A percentile compares a stretch with the other conserved stretches of the same genome.
These are phyloP conservation scores for Lasiodiplodia theobromae DNA, from an alignment of 2,329 filamentous ascomycete species.

Conservation along the genomic window DNA sequence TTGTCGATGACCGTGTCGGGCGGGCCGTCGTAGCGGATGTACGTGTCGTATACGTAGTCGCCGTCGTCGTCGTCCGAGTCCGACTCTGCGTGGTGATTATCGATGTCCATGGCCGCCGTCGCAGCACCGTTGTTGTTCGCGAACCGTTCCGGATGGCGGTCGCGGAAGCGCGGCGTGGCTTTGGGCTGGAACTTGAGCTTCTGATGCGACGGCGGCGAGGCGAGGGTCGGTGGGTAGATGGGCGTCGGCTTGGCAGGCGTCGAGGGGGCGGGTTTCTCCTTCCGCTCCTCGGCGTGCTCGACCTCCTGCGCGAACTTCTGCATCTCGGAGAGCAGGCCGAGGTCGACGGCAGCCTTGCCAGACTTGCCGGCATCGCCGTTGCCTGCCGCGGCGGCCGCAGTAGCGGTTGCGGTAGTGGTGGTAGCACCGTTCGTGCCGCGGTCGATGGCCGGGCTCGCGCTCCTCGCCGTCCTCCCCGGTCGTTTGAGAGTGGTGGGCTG, in stretches of 20 bases:
- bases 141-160: slow-evolving; percentile 39
- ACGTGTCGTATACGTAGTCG: slow-evolving; percentile 69
- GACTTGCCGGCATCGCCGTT: not conserved
- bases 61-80: slow-evolving; percentile 54
- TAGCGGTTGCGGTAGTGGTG: slow-evolving; percentile 23
- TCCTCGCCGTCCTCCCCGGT: slow-evolving; percentile 13
- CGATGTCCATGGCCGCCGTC: slow-evolving; percentile 39
- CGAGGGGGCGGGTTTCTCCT: not conserved
- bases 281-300: slow-evolving; percentile 35
- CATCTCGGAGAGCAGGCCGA: slow-evolving; percentile 41
- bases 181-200: slow-evolving; percentile 46
- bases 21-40: slow-evolving; percentile 57
- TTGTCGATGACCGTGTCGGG: slow-evolving; percentile 30
- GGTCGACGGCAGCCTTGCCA: slow-evolving; percentile 8
- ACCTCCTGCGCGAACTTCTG: slow-evolving; percentile 44
- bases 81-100: slow-evolving; percentile 35
- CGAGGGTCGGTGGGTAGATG: not conserved
- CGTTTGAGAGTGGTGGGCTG: slow-evolving; percentile 13
- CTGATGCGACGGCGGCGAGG: slow-evolving; percentile 31
- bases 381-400: not conserved
- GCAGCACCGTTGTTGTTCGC: not conserved
- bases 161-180: slow-evolving; percentile 43
- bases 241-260: not conserved
- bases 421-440: not conserved
- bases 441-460: slow-evolving; percentile 10